phyloP scores from a whole-genome alignment of 192 early-diverging fungal genomes.

The Powellomyces hirtus region DNA sequence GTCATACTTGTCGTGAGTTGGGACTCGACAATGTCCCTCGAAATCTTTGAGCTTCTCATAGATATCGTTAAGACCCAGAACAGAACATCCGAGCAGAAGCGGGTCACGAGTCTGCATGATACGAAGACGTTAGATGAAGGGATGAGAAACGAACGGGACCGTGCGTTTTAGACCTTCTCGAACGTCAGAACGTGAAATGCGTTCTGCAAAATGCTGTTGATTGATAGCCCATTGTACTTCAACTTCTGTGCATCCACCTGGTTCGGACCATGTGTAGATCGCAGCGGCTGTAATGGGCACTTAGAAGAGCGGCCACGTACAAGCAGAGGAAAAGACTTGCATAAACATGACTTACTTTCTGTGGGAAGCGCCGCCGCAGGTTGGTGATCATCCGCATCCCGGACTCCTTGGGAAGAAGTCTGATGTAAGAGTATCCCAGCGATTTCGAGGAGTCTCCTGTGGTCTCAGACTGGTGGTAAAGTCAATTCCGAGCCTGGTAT shows the following conservation, averaged over 20 bases:
- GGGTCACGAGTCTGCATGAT: constrained; percentile 6
- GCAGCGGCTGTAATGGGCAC: no score
- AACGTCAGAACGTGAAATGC: constrained; percentile 53
- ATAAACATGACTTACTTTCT: constrained; percentile 7
- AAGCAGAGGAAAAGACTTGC: no score
- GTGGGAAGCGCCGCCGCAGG: constrained; percentile 41
- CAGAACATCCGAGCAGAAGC: constrained; percentile 24
- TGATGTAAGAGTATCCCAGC: constrained; percentile 62
- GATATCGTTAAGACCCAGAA: constrained; percentile 41
- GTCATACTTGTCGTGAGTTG: not conserved
- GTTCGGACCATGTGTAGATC: not conserved
- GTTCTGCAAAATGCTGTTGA: constrained; percentile 54
- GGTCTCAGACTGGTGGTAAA: not conserved
- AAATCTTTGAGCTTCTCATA: constrained; percentile 35
- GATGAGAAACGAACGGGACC: not conserved
- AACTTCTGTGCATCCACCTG: no score
- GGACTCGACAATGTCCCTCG: constrained; percentile 3
- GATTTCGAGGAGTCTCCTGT: not conserved
- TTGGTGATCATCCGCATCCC: constrained; percentile 82
- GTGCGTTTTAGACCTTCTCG: constrained; percentile 59
- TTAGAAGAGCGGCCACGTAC: no score
- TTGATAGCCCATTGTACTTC: constrained; percentile 30
- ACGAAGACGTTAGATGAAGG: not conserved
- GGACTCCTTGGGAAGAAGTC: constrained; percentile 76
- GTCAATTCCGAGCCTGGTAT: not conserved